Evolutionary conservation across 2,329 filamentous ascomycete genomes (phyloP), one percentile per base, ranked within the genome.

Genomic region (Pseudocercospora cruenta): DNA sequence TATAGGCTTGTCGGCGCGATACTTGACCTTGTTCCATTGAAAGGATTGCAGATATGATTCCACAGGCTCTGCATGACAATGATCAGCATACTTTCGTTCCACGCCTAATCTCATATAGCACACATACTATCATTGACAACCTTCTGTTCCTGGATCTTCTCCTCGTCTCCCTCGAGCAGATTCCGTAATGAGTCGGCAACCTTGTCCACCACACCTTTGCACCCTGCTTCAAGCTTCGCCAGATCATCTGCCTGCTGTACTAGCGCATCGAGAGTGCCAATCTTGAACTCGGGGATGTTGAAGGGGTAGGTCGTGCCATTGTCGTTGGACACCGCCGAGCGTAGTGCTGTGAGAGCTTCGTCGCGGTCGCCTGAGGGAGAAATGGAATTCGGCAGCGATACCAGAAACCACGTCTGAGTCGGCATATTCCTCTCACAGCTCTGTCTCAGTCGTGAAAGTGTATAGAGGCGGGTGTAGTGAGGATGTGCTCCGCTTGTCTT

Each of bases 21-120:
- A 99, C 78, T 97, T 95, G 81, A 96, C 92, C 81, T 95, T 97
- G 83, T 98, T 98, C 95, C 95, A 99, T 71, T 88, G 87, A 80
- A 98, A 99, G 63, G 87, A 90, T 76, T 90, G 88, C 54, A 99
- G 83, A 78, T 98, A 99, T 78, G 94, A 91, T 74, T 97, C 94
- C 67, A 94, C 93, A n/a, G 95, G 94, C 80, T 96, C 94, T 98
- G 78, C 57, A 51, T 43, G 10, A 12, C 55, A 22, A 6, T 22
- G 3, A 10, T 58, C 31, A 58, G 55, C n/a, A 58, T 16, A 16
- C n/a, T 47, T 33, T 22, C n/a, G 14, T 4, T 22, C 24, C 45
- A 33, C 6, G 26, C 22, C 8, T 12, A 16, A 3, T 9, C 10
- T 22, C 4, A 31, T n/a, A 3, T 14, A 19, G 39, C 16, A 43